Evolutionary conservation across 2,329 filamentous ascomycete species (phyloP).

Genomic region (Colletotrichum sp.): DNA sequence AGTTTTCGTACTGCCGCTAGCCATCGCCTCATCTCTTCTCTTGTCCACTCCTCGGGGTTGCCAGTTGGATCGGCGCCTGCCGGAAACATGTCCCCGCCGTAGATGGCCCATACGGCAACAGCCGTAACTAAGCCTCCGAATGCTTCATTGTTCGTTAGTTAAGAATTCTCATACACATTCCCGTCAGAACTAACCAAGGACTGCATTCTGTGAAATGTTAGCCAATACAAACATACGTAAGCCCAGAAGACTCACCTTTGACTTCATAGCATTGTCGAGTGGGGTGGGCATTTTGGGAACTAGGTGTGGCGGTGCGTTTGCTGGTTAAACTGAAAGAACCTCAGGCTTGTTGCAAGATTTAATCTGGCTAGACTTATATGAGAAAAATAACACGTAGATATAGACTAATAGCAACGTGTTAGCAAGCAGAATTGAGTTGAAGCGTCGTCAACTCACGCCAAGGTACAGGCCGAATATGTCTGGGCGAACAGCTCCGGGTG

Average conservation of each 20-base stretch:
- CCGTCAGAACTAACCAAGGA: slow-evolving; percentile 1
- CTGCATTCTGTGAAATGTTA: slow-evolving; percentile 4
- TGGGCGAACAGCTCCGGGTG: background rate
- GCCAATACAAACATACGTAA: slow-evolving; percentile 1
- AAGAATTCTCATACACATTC: too few species aligned
- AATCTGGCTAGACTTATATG: background rate
- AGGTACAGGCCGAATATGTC: background rate
- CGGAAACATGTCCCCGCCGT: slow-evolving; percentile 86
- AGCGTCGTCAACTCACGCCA: slow-evolving; percentile 6
- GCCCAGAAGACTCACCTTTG: slow-evolving; percentile 59
- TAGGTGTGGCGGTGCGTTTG: background rate
- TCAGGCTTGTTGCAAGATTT: background rate
- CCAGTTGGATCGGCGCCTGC: slow-evolving; percentile 77
- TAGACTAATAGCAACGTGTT: slow-evolving; percentile 7
- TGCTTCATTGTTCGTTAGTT: slow-evolving; percentile 49
- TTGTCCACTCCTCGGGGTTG: slow-evolving; percentile 74
- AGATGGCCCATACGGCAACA: slow-evolving; percentile 83
- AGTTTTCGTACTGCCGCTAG: slow-evolving; percentile 70
- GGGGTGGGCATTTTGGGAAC: slow-evolving; percentile 66
- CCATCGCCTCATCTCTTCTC: slow-evolving; percentile 82
- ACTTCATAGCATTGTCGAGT: slow-evolving; percentile 71
- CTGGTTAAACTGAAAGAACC: background rate
- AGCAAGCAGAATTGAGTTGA: background rate
- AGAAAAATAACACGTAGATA: background rate
- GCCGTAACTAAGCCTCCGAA: slow-evolving; percentile 85